Conservation (phyloP, 2,329 filamentous ascomycete genomes). For the Karstenula rhodostoma region DNA sequence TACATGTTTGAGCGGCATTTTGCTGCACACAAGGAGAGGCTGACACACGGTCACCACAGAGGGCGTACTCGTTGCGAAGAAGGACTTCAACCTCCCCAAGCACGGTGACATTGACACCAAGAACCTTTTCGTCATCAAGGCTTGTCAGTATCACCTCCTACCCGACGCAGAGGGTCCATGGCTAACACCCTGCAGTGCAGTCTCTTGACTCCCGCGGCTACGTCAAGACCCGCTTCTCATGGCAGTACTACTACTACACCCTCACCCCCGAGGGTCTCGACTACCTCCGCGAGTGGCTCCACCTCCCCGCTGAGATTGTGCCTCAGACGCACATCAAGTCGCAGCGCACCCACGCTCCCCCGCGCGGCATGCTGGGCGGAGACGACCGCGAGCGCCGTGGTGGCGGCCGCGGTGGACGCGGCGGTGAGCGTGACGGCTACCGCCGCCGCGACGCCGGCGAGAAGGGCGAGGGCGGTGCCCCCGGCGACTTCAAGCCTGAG, state of each 20-base stretch:
- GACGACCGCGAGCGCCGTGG: conserved; percentile 85
- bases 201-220: conserved; percentile 97
- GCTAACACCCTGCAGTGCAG: conserved; percentile 63
- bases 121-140: conserved; percentile 99
- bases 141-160: conserved; percentile 58
- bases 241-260: conserved; percentile 89
- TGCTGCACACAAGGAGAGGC: conserved; percentile 51
- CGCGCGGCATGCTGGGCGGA: conserved; percentile 93
- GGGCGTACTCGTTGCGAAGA: conserved; percentile 93
- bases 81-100: conserved; percentile 98
- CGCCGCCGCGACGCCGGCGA: conserved; percentile 79
- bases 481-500: conserved; percentile 54
- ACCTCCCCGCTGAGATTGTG: conserved; percentile 99
- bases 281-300: conserved; percentile 99
- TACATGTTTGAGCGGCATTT: conserved; percentile 38
- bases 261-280: conserved; percentile 99
- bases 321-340: conserved; percentile 99
- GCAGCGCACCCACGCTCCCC: conserved; percentile 97
- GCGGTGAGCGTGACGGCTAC: conserved; percentile 79
- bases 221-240: conserved; percentile 99
- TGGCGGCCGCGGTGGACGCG: conserved; percentile 61
- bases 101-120: conserved; percentile 98
- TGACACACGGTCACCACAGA: conserved; percentile 61
- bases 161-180: not conserved
- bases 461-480: conserved; percentile 50